Evolutionary conservation across 2,329 filamentous ascomycete genomes (phyloP).

Genomic region (Emergomyces orientalis): DNA sequence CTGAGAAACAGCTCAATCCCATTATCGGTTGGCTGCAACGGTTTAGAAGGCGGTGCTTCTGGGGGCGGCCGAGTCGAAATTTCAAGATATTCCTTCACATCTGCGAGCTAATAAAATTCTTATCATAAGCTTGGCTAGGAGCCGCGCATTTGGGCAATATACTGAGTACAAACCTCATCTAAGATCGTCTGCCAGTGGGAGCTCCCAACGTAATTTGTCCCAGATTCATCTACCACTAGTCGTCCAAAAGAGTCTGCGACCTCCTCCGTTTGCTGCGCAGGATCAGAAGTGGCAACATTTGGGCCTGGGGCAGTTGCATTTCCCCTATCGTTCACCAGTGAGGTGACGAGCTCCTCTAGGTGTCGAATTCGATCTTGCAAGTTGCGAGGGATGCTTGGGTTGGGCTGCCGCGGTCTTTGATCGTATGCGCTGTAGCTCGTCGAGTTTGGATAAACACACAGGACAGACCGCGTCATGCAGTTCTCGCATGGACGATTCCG

Average conservation of each 20-base stretch:
- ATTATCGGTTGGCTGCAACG: not conserved
- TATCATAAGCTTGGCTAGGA: not conserved
- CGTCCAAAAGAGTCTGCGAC: slow-evolving; percentile 6
- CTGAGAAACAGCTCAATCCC: slow-evolving; percentile 21
- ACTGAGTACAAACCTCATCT: slow-evolving; percentile 21
- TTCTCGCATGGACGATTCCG: slow-evolving; percentile 12
- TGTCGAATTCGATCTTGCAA: slow-evolving; percentile 12
- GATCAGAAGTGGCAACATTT: not conserved
- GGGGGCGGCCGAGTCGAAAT: not conserved
- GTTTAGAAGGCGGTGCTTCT: not conserved
- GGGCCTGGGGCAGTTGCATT: not conserved
- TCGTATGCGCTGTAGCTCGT: not conserved
- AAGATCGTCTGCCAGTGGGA: slow-evolving; percentile 26
- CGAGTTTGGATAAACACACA: slow-evolving; percentile 6
- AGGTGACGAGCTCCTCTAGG: slow-evolving; percentile 21
- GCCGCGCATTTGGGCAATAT: slow-evolving; percentile 1
- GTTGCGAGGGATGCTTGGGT: not conserved
- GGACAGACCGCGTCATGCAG: slow-evolving; percentile 9
- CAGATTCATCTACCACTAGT: slow-evolving; percentile 20
- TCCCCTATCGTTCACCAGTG: slow-evolving; percentile 13
- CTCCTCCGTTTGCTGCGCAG: not conserved
- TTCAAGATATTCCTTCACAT: not conserved
- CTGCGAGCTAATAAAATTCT: not conserved
- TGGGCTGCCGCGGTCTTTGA: not conserved
- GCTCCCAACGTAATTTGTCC: slow-evolving; percentile 24